phyloP scores from a whole-genome alignment of 1,139 yeast genomes.

The Hanseniaspora gamundiae region DNA sequence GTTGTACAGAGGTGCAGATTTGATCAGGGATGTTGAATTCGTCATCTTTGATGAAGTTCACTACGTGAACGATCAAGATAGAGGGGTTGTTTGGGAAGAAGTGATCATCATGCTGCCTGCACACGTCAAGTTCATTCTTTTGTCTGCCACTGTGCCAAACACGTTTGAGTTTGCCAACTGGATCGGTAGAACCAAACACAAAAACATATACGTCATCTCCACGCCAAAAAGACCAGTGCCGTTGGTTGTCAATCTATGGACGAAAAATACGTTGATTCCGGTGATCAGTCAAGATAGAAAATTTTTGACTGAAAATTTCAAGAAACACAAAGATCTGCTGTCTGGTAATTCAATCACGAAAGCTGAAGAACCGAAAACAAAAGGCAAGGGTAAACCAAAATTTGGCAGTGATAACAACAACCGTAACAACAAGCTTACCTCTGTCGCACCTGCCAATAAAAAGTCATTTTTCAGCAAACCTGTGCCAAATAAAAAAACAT shows the following conservation, averaged over 20 bases:
- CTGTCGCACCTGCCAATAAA: slow-evolving; percentile 26
- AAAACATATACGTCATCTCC: slow-evolving; percentile 88
- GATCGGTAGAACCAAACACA: slow-evolving; percentile 95
- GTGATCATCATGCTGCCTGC: slow-evolving; percentile 91
- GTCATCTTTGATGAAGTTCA: slow-evolving; percentile 94
- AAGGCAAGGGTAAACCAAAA: slow-evolving; percentile 5
- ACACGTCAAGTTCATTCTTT: slow-evolving; percentile 75
- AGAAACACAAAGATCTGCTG: slow-evolving; percentile 44
- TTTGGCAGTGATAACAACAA: slow-evolving; percentile 22
- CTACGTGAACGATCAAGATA: slow-evolving; percentile 86
- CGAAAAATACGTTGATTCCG: slow-evolving; percentile 54
- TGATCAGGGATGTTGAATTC: slow-evolving; percentile 95
- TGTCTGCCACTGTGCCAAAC: slow-evolving; percentile 95
- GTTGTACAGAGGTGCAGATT: slow-evolving; percentile 89
- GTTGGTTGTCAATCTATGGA: slow-evolving; percentile 75
- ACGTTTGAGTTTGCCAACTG: slow-evolving; percentile 98
- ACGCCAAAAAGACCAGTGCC: slow-evolving; percentile 97
- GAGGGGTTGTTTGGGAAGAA: slow-evolving; percentile 99
- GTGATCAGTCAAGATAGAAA: slow-evolving; percentile 63
- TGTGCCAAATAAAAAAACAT: slow-evolving; percentile 68
- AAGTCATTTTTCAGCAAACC: slow-evolving; percentile 36
- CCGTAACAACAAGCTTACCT: neutral
- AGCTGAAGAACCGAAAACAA: slow-evolving; percentile 19
- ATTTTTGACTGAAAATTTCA: slow-evolving; percentile 55
- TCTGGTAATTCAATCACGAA: slow-evolving; percentile 25